Base-by-base conservation (phyloP, 129 eudicot species). In the Tagetes patula region DNA sequence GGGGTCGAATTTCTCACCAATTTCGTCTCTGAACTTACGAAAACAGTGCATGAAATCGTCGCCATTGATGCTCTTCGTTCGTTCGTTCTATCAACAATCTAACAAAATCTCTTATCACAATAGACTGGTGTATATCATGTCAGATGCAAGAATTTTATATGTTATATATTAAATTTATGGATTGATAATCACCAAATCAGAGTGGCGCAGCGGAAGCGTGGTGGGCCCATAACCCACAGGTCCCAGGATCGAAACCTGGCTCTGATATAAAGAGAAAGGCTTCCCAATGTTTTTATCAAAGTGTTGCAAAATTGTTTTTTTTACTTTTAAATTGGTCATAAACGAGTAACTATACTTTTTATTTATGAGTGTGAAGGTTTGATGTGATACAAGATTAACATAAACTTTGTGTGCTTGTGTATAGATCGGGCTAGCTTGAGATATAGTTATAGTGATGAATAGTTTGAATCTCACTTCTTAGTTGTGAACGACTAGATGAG, bases 191-290 rank as follows among this genome's bases (percentile, higher is more conserved):
- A 36, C 4, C 52, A 82, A 77, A 93, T 93, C 98, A 93, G 96
- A 93, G 96, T 93, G 98, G 96, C 93, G 96, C 98, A 93, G 98
- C 98, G 96, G 98, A 93, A 90, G 98, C 96, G 98, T 93, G 96
- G 96, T 90, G 96, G 96, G 96, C 98, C 96, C 96, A 93, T 90
- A 94, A 94, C 98, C 96, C 98, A 93, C 92, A 93, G 96, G 93
- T 93, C 98, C 89, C 96, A 85, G 96, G 96, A 93, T 93, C 96
- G 96, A 93, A 93, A 93, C 96, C 96, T 87, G 96, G 87, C 98
- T 93, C 98, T 93, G 98, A 93, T 93, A 93, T 20, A 20, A 40
- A 40, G 43, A 46, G 50, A 46, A 46, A 46, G 8, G 50, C 50
- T 46, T 46, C 50, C 50, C 2, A 7, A 7, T 3, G 1, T 46